phyloP scores from a whole-genome alignment of 208 protist genomes.

The Leishmania mexicana region DNA sequence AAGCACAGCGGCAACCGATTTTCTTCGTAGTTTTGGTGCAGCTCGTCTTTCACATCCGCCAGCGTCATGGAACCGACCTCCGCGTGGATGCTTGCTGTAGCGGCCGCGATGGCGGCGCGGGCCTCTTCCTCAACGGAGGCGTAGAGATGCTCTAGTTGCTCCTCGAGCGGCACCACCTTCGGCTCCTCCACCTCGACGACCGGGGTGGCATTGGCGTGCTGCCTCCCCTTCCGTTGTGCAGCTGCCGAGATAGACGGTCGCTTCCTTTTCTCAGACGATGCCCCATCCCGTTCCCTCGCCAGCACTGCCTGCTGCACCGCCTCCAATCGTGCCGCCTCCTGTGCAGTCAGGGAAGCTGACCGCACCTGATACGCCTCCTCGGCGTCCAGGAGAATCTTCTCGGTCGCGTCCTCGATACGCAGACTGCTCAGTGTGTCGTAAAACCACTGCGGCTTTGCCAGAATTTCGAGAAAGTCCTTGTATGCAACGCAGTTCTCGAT shows the following conservation, averaged over 20 bases:
- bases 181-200: constrained; percentile 22
- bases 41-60: constrained; percentile 50
- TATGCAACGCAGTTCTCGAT: constrained; percentile 92
- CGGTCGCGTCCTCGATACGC: constrained; percentile 62
- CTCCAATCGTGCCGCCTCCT: constrained; percentile 16
- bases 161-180: constrained; percentile 52
- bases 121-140: constrained; percentile 51
- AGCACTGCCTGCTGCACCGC: not conserved
- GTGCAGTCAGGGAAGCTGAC: constrained; percentile 24
- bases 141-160: constrained; percentile 60
- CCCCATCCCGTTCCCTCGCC: not conserved
- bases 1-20: constrained; percentile 94
- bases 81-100: constrained; percentile 36
- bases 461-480: constrained; percentile 93
- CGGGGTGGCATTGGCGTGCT: not conserved
- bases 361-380: constrained; percentile 52
- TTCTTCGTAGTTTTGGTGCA: constrained; percentile 72
- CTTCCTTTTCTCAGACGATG: not conserved
- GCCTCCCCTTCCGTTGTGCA: not conserved
- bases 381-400: constrained; percentile 60
- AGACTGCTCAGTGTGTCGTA: constrained; percentile 72
- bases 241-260: not conserved
- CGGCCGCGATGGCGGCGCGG: constrained; percentile 44
- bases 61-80: constrained; percentile 64
- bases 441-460: constrained; percentile 89